Conservation (phyloP, 1,284 basidiomycete species). For the Afroboletus lepidellus region DNA sequence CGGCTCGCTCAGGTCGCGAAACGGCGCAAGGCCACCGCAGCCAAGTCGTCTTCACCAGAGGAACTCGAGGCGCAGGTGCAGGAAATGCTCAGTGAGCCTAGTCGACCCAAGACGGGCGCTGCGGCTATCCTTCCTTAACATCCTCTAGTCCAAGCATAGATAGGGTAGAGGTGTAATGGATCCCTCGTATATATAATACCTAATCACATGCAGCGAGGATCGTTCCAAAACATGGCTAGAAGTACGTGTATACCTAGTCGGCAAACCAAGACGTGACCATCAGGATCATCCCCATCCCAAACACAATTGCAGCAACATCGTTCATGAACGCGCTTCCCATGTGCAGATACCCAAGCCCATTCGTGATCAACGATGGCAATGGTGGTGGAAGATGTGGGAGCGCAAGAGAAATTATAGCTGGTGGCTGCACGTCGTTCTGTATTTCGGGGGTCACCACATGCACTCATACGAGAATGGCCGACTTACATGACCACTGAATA, state of each 20-base stretch:
- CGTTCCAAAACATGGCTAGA: neutral
- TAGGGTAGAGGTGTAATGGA: neutral
- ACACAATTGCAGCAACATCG: slow-evolving; percentile 62
- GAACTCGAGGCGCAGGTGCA: slow-evolving; percentile 21
- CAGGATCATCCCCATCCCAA: slow-evolving; percentile 64
- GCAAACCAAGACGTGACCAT: slow-evolving; percentile 52
- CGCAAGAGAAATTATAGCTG: slow-evolving; percentile 55
- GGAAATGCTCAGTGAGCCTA: slow-evolving; percentile 28
- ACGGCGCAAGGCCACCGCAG: slow-evolving; percentile 3
- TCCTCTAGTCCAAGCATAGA: neutral
- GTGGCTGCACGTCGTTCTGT: slow-evolving; percentile 59
- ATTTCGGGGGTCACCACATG: slow-evolving; percentile 1
- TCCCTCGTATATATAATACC: slow-evolving; percentile 1
- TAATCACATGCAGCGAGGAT: slow-evolving; percentile 2
- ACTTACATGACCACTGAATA: slow-evolving; percentile 68
- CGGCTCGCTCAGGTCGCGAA: slow-evolving; percentile 12
- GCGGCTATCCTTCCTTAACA: slow-evolving; percentile 49
- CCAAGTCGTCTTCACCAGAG: slow-evolving; percentile 6
- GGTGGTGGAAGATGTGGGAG: slow-evolving; percentile 66
- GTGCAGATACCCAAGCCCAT: slow-evolving; percentile 61
- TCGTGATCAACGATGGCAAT: slow-evolving; percentile 57
- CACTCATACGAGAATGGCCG: neutral
- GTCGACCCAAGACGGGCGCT: slow-evolving; percentile 43
- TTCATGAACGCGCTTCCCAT: slow-evolving; percentile 65
- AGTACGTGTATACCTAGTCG: slow-evolving; percentile 13